phyloP scores from a whole-genome alignment of 2,329 filamentous ascomycete species.

The Periconia digitata region DNA sequence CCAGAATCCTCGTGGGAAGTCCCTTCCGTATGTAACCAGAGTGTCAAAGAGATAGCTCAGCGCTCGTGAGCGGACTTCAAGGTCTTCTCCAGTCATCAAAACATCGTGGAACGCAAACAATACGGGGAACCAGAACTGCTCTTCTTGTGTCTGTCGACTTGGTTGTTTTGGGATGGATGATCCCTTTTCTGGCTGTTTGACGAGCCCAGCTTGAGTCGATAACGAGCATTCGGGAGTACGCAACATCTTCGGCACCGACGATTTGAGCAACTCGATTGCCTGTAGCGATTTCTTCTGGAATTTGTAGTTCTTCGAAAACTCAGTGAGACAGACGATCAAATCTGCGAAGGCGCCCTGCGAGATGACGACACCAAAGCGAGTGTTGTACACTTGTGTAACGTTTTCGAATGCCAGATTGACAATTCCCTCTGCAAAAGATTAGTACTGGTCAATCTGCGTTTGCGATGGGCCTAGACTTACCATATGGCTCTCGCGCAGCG shows the following conservation, averaged over 20 bases:
- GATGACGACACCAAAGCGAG: conserved; percentile 92
- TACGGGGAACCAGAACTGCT: conserved; percentile 98
- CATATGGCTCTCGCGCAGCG: conserved; percentile 85
- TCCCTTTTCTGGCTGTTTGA: conserved; percentile 51
- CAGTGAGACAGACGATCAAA: conserved; percentile 90
- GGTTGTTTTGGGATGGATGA: conserved; percentile 62
- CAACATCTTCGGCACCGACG: conserved; percentile 91
- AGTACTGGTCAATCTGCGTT: conserved; percentile 6
- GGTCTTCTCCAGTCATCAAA: conserved; percentile 96
- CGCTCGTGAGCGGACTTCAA: conserved; percentile 87
- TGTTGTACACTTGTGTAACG: conserved; percentile 92
- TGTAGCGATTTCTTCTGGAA: conserved; percentile 99
- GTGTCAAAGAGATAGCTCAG: conserved; percentile 97
- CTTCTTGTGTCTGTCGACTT: conserved; percentile 84
- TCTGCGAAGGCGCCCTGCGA: conserved; percentile 96
- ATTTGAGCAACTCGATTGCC: conserved; percentile 92
- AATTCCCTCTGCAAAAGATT: conserved; percentile 69
- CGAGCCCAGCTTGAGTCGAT: conserved; percentile 63
- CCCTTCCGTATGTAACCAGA: conserved; percentile 83
- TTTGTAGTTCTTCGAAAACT: conserved; percentile 97
- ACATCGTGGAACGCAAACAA: conserved; percentile 98
- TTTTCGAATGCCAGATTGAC: conserved; percentile 97
- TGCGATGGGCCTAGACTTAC: conserved; percentile 44
- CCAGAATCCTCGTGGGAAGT: conserved; percentile 95
- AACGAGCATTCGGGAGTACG: conserved; percentile 93